Conservation (phyloP, 108 stramenopile species). For the Stephanodiscus triporus region DNA sequence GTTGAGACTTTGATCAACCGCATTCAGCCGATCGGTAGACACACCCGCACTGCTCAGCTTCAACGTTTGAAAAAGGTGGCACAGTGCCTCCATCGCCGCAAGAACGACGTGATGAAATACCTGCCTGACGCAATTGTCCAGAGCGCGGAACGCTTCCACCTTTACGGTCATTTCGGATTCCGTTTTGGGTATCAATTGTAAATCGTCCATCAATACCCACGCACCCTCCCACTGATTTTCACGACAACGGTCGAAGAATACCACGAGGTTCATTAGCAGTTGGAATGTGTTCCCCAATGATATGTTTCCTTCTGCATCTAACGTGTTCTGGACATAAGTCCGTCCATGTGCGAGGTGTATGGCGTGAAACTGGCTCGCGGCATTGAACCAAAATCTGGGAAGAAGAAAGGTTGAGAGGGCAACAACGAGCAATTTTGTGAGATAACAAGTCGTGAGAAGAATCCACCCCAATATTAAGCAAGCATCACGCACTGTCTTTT, state of each 20-base stretch:
- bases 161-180: constrained; percentile 47
- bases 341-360: constrained; percentile 53
- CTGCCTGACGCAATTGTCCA: constrained; percentile 37
- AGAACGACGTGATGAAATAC: constrained; percentile 52
- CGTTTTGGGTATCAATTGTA: constrained; percentile 35
- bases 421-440: not conserved
- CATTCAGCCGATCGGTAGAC: constrained; percentile 19
- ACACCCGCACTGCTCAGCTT: constrained; percentile 19
- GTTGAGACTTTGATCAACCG: constrained; percentile 48
- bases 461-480: not conserved
- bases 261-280: constrained; percentile 66
- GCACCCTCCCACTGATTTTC: constrained; percentile 60
- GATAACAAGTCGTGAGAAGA: not conserved
- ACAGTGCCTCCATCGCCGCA: constrained; percentile 51
- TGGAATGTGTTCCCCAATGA: constrained; percentile 61
- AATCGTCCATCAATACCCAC: constrained; percentile 45
- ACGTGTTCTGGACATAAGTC: constrained; percentile 58
- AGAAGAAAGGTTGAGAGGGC: not conserved
- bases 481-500: constrained; percentile 37
- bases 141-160: constrained; percentile 39
- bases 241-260: constrained; percentile 65
- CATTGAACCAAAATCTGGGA: constrained; percentile 64
- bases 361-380: constrained; percentile 56
- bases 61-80: constrained; percentile 37
- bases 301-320: constrained; percentile 61